A percentile compares a stretch with the other conserved stretches of the same genome.
These are phyloP conservation scores for Aspergillus sp. DNA, from an alignment of 2,329 filamentous ascomycete genomes.

Conservation along the genomic window DNA sequence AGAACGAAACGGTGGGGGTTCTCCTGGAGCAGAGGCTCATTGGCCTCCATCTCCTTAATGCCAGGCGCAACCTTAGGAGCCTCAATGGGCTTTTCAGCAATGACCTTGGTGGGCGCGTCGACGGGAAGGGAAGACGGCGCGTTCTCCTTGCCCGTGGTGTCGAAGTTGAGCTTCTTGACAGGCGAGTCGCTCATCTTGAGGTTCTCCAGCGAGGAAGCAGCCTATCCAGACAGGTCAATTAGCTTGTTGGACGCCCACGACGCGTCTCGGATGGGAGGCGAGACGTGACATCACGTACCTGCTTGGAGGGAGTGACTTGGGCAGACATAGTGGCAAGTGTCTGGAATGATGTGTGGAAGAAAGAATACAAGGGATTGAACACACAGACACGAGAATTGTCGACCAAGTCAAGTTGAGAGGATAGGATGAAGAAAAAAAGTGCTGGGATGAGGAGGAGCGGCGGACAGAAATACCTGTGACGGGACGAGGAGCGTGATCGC, in stretches of 20 bases:
- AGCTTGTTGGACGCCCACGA: slow-evolving; percentile 30
- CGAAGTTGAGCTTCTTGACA: slow-evolving; percentile 83
- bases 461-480: slow-evolving; percentile 32
- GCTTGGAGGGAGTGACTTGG: slow-evolving; percentile 71
- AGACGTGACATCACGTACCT: slow-evolving; percentile 54
- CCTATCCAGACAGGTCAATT: slow-evolving; percentile 55
- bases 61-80: slow-evolving; percentile 45
- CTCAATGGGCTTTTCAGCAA: slow-evolving; percentile 43
- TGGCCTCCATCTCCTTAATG: slow-evolving; percentile 67
- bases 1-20: slow-evolving; percentile 95
- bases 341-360: slow-evolving; percentile 26
- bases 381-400: slow-evolving; percentile 20
- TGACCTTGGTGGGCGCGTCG: slow-evolving; percentile 57
- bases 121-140: slow-evolving; percentile 51
- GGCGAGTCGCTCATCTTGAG: slow-evolving; percentile 88
- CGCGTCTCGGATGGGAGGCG: slow-evolving; percentile 31
- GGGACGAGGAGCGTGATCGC: slow-evolving; percentile 29
- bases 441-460: slow-evolving; percentile 18
- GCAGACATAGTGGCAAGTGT: slow-evolving; percentile 62
- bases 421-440: slow-evolving; percentile 27
- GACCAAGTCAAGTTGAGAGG: slow-evolving; percentile 12
- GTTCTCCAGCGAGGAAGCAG: slow-evolving; percentile 78
- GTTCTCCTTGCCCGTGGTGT: slow-evolving; percentile 78
- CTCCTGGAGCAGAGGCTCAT: slow-evolving; percentile 91
- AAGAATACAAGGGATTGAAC: slow-evolving; percentile 14